Evolutionary conservation across 2,329 filamentous ascomycete species (phyloP), one percentile per base, ranked within the genome.

Genomic region (Talaromyces funiculosus): DNA sequence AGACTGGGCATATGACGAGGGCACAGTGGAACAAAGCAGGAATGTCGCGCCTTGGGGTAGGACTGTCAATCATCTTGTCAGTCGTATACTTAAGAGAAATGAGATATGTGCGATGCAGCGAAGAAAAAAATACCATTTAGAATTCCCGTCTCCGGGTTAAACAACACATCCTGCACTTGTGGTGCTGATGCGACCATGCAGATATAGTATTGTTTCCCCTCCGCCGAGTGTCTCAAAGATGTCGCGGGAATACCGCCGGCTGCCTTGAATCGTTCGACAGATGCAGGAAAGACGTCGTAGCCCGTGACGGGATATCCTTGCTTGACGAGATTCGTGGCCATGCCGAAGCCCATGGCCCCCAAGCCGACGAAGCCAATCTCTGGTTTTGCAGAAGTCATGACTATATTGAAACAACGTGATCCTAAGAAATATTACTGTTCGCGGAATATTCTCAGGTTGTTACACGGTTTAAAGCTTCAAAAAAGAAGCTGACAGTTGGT

Each of bases 271-370:
- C 81, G 82, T 59, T 88, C 83, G 35, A 90, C 80, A 0, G 87
- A 86, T 5, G 87, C 85, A 2, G 78, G 77, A 76, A 84, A 90
- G 42, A 90, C 83, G 68, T 92, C 89, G 71, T 86, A 91, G 60
- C 88, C 88, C 22, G 84, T 86, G 24, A 91, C 87, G 26, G 77
- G 63, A 72, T 87, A 89, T 61, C 86, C 86, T 64, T 83, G 76
- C 65, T 85, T 84, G 67, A 90, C 78, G 49, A 92, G 82, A 70
- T 90, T 82, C 62, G 84, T 89, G 64, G 89, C 89, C 88, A 92
- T 91, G 70, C 89, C 89, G 72, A 90, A 89, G 70, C 89, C 89
- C 89, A 91, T 91, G 74, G 88, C 88, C 60, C 89, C 89, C 3
- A 92, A 86, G 78, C 89, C 89, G 64, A 89, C 86, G 74, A 90